Conservation (phyloP, 139 green algal genomes). For the Chlamydomonas asymmetrica region DNA sequence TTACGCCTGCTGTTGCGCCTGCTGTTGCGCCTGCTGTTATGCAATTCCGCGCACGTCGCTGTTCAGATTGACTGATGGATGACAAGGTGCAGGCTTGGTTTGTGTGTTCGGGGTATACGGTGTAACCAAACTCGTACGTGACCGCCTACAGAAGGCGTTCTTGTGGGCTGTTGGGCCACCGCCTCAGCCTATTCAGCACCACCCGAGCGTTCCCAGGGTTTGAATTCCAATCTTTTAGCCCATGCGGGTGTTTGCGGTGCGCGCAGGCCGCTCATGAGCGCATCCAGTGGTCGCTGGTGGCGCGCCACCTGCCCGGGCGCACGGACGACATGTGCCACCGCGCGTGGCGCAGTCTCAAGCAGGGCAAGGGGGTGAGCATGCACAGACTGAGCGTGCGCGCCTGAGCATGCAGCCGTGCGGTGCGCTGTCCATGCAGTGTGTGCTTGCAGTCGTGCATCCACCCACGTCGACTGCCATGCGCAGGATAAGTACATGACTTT, state of each 20-base stretch:
- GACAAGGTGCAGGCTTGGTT: background rate
- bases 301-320: constrained; percentile 27
- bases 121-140: background rate
- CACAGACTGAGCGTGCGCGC: too few species aligned
- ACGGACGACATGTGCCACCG: constrained; percentile 35
- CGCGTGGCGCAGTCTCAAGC: too few species aligned
- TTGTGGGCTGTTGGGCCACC: background rate
- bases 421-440: too few species aligned
- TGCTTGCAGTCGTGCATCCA: too few species aligned
- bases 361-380: too few species aligned
- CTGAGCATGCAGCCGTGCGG: too few species aligned
- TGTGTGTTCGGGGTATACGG: background rate
- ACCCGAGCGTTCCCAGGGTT: background rate
- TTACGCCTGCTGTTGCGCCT: too few species aligned
- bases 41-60: background rate
- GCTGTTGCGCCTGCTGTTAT: too few species aligned
- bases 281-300: constrained; percentile 27
- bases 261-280: constrained; percentile 17
- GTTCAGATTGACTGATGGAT: background rate
- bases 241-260: background rate
- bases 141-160: background rate
- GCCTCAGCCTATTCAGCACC: background rate
- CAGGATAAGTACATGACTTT: too few species aligned
- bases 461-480: too few species aligned
- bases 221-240: background rate